Percentiles rank a stretch among this genome's conserved stretches.
These are phyloP conservation scores for Huntiella omanensis DNA, from an alignment of 2,329 filamentous ascomycete genomes.

Conservation along the genomic window DNA sequence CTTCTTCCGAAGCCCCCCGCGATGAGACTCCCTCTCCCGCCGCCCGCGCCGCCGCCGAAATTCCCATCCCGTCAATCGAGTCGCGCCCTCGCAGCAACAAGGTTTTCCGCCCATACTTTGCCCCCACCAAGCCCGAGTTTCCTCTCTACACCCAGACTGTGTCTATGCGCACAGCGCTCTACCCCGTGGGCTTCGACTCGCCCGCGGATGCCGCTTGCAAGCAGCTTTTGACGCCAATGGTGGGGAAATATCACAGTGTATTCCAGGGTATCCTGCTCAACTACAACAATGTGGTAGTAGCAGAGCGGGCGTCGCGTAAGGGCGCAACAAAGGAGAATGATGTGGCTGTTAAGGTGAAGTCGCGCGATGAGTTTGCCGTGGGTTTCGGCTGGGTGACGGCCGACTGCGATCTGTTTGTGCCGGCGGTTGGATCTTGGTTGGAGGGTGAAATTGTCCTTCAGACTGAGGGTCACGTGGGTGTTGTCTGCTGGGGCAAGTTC, in stretches of 20 bases:
- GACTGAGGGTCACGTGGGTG: constrained; percentile 71
- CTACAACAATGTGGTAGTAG: constrained; percentile 50
- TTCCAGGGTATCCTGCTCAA: constrained; percentile 57
- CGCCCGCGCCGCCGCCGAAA: constrained; percentile 14
- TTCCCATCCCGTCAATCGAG: constrained; percentile 15
- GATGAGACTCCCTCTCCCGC: constrained; percentile 16
- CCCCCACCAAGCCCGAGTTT: constrained; percentile 28
- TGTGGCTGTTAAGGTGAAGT: constrained; percentile 25
- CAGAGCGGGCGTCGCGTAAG: constrained; percentile 34
- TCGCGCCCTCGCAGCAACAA: constrained; percentile 17
- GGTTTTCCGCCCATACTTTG: constrained; percentile 21
- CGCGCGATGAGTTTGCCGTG: constrained; percentile 66
- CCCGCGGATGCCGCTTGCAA: constrained; percentile 53
- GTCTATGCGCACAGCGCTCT: constrained; percentile 62
- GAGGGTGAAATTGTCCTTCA: constrained; percentile 72
- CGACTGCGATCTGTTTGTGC: constrained; percentile 69
- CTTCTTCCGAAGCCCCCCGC: constrained; percentile 13
- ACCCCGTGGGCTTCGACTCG: constrained; percentile 48
- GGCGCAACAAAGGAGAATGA: constrained; percentile 30
- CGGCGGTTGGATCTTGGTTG: constrained; percentile 51
- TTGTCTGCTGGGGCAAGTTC: constrained; percentile 82
- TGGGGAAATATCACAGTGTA: constrained; percentile 58
- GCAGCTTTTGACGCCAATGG: constrained; percentile 55
- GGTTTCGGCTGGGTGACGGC: constrained; percentile 78
- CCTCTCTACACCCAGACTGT: constrained; percentile 66